phyloP scores from a whole-genome alignment of 345 rosid species.

The Trapa incisa region DNA sequence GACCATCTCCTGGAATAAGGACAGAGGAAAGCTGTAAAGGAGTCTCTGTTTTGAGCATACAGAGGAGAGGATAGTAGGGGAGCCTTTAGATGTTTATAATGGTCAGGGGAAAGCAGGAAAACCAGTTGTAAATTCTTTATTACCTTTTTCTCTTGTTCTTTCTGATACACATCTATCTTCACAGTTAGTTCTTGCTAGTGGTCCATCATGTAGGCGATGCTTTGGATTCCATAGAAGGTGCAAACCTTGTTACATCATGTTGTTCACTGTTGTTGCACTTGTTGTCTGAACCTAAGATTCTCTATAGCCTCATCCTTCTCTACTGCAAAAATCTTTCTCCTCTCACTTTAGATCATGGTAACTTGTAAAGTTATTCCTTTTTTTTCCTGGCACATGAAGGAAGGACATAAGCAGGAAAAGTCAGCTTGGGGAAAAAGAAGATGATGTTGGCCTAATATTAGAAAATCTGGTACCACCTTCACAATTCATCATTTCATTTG shows the following conservation, averaged over 20 bases:
- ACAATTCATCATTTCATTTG: neutral
- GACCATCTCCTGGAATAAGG: constrained; percentile 24
- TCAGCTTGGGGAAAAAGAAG: neutral
- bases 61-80: neutral
- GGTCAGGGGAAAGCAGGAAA: constrained; percentile 9
- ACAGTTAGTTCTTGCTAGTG: constrained; percentile 17
- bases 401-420: neutral
- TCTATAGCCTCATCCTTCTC: neutral
- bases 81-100: constrained; percentile 11
- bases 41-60: neutral
- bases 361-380: neutral
- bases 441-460: neutral
- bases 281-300: neutral
- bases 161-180: neutral
- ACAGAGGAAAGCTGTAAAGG: constrained; percentile 1
- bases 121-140: neutral
- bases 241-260: neutral
- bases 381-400: neutral
- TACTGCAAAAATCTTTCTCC: neutral
- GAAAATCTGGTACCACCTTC: neutral
- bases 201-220: constrained; percentile 31
- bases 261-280: constrained; percentile 1
- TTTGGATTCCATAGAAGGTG: neutral
- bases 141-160: neutral
- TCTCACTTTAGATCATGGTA: neutral